These are phyloP conservation scores for Hypericum androsaemum DNA, from an alignment of 345 rosid genomes.

Conservation along the genomic window DNA sequence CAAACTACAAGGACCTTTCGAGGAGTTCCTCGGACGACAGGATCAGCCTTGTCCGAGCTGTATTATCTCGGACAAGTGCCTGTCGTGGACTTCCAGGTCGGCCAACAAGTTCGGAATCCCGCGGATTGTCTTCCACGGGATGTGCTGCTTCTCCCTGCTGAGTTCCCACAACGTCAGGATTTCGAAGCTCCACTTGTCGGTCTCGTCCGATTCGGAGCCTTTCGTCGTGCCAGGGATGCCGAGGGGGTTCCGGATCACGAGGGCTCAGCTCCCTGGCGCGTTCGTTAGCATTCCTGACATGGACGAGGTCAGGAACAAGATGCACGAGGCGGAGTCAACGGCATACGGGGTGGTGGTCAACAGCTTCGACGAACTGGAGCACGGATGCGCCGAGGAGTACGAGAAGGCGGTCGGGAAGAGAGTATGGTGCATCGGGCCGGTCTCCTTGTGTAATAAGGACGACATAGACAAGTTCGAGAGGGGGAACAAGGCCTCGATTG, in stretches of 20 bases:
- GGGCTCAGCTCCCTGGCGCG: too few species aligned
- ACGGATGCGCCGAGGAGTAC: too few species aligned
- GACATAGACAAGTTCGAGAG: too few species aligned
- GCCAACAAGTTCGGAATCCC: constrained; percentile 51
- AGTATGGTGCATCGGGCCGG: too few species aligned
- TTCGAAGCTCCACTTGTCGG: constrained; percentile 27
- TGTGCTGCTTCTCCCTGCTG: constrained; percentile 57
- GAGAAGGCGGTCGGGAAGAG: too few species aligned
- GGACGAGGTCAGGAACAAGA: too few species aligned
- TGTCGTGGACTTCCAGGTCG: constrained; percentile 50
- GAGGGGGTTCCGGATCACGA: constrained; percentile 26
- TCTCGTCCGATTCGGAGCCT: constrained; percentile 39
- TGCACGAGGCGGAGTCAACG: too few species aligned
- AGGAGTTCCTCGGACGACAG: constrained; percentile 26
- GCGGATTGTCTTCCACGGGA: constrained; percentile 69
- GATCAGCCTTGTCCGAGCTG: constrained; percentile 53
- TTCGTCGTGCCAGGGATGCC: constrained; percentile 53
- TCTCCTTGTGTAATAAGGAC: too few species aligned
- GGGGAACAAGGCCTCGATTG: too few species aligned
- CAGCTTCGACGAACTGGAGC: too few species aligned
- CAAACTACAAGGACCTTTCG: constrained; percentile 45
- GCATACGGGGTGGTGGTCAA: too few species aligned
- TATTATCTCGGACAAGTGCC: constrained; percentile 59
- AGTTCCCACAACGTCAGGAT: constrained; percentile 41
- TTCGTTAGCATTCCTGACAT: too few species aligned